Percentiles rank a stretch among this genome's conserved stretches.
Conservation (phyloP, 2,329 filamentous ascomycete species). For the Chrysoporthe deuterocubensis region DNA sequence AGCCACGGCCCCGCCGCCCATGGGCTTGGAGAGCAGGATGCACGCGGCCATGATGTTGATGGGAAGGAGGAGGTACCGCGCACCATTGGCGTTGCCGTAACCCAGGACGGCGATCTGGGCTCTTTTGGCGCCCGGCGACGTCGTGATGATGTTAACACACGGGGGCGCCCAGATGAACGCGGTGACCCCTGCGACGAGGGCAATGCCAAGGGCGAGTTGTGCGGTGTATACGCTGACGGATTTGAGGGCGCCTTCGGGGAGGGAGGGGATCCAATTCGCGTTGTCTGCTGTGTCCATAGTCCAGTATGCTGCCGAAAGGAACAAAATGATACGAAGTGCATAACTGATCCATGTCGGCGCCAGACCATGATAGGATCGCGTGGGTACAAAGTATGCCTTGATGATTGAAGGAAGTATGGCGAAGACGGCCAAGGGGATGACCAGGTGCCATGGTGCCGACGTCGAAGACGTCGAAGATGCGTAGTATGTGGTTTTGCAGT, state of each 20-base stretch:
- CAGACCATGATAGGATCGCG: constrained; percentile 84
- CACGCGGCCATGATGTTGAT: constrained; percentile 78
- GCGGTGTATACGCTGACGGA: constrained; percentile 76
- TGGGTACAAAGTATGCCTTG: constrained; percentile 79
- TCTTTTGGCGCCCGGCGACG: constrained; percentile 45
- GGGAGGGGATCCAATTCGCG: constrained; percentile 71
- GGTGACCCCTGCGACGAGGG: constrained; percentile 80
- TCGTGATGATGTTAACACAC: constrained; percentile 72
- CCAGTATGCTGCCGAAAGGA: constrained; percentile 84
- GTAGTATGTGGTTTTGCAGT: constrained; percentile 94
- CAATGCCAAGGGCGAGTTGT: constrained; percentile 77
- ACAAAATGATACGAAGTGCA: constrained; percentile 75
- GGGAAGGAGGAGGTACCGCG: constrained; percentile 83
- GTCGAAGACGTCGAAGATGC: constrained; percentile 89
- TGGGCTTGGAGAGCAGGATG: constrained; percentile 86
- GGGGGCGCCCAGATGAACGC: constrained; percentile 87
- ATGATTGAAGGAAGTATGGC: constrained; percentile 74
- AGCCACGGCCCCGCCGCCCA: constrained; percentile 84
- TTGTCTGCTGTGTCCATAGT: constrained; percentile 87
- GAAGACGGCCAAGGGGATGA: constrained; percentile 76
- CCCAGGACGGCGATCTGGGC: constrained; percentile 79
- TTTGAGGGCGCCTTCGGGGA: constrained; percentile 69
- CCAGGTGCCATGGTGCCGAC: constrained; percentile 86
- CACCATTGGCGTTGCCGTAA: constrained; percentile 91
- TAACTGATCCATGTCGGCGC: constrained; percentile 84